Base-by-base conservation (phyloP, 352 stramenopile species). In the Plasmopara muralis region DNA sequence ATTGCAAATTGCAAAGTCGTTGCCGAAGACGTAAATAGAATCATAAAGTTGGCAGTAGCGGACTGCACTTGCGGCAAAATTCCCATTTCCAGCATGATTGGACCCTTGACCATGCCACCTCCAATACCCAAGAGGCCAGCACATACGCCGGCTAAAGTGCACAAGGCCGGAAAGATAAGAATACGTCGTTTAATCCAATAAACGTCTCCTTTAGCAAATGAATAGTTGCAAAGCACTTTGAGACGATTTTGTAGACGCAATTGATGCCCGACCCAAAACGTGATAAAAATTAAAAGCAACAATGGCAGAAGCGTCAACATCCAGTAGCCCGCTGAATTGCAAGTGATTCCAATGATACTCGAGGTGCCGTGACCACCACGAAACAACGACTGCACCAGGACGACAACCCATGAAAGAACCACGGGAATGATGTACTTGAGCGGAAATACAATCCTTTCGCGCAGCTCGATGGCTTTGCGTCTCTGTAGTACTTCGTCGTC, bases 61-160 rank as follows among this genome's bases (percentile, higher is more conserved):
- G 84, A 95, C 29, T 96, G 85, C 43, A 93, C 78, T 6, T 70
- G 61, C 1, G 83, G 83, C 20, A 97, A 67, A 20, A 98, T 89
- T 13, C 95, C 95, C 87, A 98, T 98, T 29, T 97, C 89, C 1
- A 99, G 82, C 95, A 99, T 98, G 47, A 98, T 83, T 0, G 96
- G 95, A 0, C 95, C 94, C 56, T 97, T 98, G 20, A 99, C 92
- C 71, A 99, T 98, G 39, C 95, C 96, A 38, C 95, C 96, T 42
- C 95, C 96, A 15, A 98, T 90, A 13, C 96, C 96, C 53, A 99
- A 86, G 35, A 98, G 75, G 12, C 95, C 95, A 10, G 95, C 95
- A 50, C 92, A 93, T 18, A 98, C 79, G 14, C 96, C 96, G 2
- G 95, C 95, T 14, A 98, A 72, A 39, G 88, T 82, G 50, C 93